These are phyloP conservation scores for Musa acuminata DNA, from an alignment of 176 grass and related monocot genomes.

Conservation along the genomic window DNA sequence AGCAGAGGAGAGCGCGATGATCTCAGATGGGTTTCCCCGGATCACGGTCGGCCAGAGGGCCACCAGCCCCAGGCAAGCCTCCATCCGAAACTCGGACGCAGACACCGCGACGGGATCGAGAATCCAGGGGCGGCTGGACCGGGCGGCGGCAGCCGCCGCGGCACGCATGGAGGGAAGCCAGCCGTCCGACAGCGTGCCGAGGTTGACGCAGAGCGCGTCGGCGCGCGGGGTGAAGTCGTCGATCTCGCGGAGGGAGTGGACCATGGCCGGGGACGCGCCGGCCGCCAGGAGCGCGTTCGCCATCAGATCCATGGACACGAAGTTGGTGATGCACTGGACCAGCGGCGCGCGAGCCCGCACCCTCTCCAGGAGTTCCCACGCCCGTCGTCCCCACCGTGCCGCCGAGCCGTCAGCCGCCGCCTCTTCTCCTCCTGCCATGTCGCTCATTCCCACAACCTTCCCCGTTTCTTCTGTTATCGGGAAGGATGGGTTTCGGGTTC, in stretches of 20 bases:
- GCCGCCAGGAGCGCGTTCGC: conserved; percentile 68
- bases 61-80: conserved; percentile 61
- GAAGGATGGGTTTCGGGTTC: no score
- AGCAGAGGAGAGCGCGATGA: conserved; percentile 59
- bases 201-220: conserved; percentile 60
- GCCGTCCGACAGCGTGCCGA: conserved; percentile 62
- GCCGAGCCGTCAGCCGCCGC: not conserved
- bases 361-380: conserved; percentile 50
- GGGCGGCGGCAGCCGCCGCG: conserved; percentile 26
- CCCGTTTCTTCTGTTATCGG: no score
- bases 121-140: conserved; percentile 58
- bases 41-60: conserved; percentile 44
- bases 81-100: conserved; percentile 64
- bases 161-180: conserved; percentile 81
- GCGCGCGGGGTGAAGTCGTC: conserved; percentile 65
- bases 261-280: conserved; percentile 76
- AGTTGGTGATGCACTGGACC: conserved; percentile 91
- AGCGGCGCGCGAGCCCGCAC: conserved; percentile 49
- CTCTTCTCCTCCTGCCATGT: not conserved
- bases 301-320: conserved; percentile 82
- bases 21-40: conserved; percentile 83
- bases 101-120: conserved; percentile 68
- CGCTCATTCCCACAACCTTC: no score
- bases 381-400: conserved; percentile 27
- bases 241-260: conserved; percentile 64